phyloP scores from a whole-genome alignment of 2,329 filamentous ascomycete genomes.

The Talaromyces sp. region DNA sequence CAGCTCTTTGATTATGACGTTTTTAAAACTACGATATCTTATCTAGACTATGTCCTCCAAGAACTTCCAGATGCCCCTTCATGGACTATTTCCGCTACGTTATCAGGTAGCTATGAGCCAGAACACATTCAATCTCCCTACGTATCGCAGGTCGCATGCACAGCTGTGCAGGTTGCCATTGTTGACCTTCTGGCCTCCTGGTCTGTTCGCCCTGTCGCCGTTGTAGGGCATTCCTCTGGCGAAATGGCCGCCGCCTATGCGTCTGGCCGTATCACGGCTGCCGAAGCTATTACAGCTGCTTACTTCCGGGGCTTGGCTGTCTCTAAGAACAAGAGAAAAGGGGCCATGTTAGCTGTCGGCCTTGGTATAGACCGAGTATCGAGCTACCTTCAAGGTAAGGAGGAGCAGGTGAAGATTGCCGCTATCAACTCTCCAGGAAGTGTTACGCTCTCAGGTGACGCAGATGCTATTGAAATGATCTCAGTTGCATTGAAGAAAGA shows the following conservation, averaged over 20 bases:
- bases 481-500: no score
- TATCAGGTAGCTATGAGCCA: no score
- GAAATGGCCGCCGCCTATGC: slow-evolving; percentile 25
- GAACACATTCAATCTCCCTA: no score
- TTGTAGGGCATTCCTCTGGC: slow-evolving; percentile 25
- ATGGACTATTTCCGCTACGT: no score
- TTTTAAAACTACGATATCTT: slow-evolving; percentile 13
- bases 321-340: neutral
- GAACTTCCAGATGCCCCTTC: slow-evolving; percentile 6
- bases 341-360: slow-evolving; percentile 19
- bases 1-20: slow-evolving; percentile 14
- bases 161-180: neutral
- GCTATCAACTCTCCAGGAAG: slow-evolving; percentile 24
- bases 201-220: slow-evolving; percentile 15
- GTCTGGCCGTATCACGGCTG: slow-evolving; percentile 15
- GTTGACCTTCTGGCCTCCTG: slow-evolving; percentile 19
- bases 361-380: slow-evolving; percentile 10
- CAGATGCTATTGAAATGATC: no score
- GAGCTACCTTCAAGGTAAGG: slow-evolving; percentile 6
- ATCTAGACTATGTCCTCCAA: slow-evolving; percentile 11
- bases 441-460: slow-evolving; percentile 26
- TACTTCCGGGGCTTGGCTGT: slow-evolving; percentile 18
- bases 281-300: slow-evolving; percentile 19
- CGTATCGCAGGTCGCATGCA: neutral
- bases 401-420: neutral